Base-by-base conservation (phyloP, 192 early-diverging fungal genomes). In the Entomortierella parvispora region DNA sequence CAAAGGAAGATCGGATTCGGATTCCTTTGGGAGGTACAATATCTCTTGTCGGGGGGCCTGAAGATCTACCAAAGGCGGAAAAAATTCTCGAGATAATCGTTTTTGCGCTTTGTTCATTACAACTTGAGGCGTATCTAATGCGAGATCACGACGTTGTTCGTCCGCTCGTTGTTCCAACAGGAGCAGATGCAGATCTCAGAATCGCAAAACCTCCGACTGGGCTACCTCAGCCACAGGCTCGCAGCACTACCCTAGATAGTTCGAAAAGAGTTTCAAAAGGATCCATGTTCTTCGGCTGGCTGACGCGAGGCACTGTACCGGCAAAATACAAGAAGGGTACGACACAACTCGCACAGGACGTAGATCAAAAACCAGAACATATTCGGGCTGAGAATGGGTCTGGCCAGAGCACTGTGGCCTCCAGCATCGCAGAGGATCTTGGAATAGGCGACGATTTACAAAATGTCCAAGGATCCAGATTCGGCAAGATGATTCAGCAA, bases 31-130 rank as follows among this genome's bases (percentile, higher is more conserved):
- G 74, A 59, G 74, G 74, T 15, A 77, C 74, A 10, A 56, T 77
- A 12, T 58, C 42, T 1, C 54, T 77, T 23, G 7, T 59, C 4
- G 74, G 65, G 26, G 66, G 65, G 6, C 26, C 66, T 0, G 84
- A 85, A 10, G 61, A 76, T 22, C 84, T 96, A 54, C 82, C 70
- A 20, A 85, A 85, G 18, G 81, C 93, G 31, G 95, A 95, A 71
- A 84, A 86, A 61, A 89, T 96, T 17, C 81, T 93, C n/a, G 85
- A 90, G 40, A 61, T 95, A 14, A 77, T 93, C 20, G 84, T 92
- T 12, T 92, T 90, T 61, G 85, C 93, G 11, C 83, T 91, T 0
- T 94, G 94, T 82, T 94, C 89, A 61, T 81, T 96, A 25, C 79
- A 89, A 53, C 78, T 96, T 34, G 96, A 97, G 69, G 84, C 85